Evolutionary conservation across 2,329 filamentous ascomycete species (phyloP).

Genomic region (Botrytis elliptica): DNA sequence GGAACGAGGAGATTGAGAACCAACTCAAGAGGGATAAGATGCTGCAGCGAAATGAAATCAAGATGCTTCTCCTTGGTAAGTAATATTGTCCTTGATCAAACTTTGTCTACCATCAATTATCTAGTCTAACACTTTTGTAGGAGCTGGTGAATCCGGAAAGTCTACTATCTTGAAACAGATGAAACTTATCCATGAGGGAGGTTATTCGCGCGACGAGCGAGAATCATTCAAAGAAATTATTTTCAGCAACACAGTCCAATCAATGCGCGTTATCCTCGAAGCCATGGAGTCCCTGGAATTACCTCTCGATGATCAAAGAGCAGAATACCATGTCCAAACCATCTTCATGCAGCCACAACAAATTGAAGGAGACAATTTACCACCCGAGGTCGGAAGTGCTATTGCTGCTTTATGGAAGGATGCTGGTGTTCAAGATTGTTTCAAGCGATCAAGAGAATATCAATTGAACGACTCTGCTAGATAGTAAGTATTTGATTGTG

Average conservation of each 20-base stretch:
- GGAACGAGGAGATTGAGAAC: constrained; percentile 99
- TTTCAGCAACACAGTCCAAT: constrained; percentile 91
- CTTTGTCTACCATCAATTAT: constrained; percentile 10
- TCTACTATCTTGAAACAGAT: constrained; percentile 95
- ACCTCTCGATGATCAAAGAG: constrained; percentile 65
- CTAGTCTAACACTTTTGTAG: constrained; percentile 25
- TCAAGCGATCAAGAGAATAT: constrained; percentile 85
- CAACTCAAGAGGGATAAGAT: constrained; percentile 98
- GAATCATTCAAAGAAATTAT: constrained; percentile 94
- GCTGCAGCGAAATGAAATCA: constrained; percentile 99
- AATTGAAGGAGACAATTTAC: constrained; percentile 80
- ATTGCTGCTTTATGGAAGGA: constrained; percentile 85
- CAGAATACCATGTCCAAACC: constrained; percentile 40
- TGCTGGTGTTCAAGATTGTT: constrained; percentile 76
- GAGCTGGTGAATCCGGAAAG: constrained; percentile 93
- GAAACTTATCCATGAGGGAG: constrained; percentile 99
- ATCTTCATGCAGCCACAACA: constrained; percentile 48
- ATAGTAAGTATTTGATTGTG: constrained; percentile 63
- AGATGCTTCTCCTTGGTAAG: constrained; percentile 97
- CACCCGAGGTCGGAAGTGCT: constrained; percentile 73
- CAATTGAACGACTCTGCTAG: constrained; percentile 92
- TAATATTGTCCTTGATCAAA: constrained; percentile 28
- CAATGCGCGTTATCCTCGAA: constrained; percentile 86
- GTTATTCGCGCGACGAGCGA: constrained; percentile 95
- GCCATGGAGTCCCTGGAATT: constrained; percentile 87